phyloP scores from a whole-genome alignment of 2,329 filamentous ascomycete genomes.

The Sphaerulina populicola region DNA sequence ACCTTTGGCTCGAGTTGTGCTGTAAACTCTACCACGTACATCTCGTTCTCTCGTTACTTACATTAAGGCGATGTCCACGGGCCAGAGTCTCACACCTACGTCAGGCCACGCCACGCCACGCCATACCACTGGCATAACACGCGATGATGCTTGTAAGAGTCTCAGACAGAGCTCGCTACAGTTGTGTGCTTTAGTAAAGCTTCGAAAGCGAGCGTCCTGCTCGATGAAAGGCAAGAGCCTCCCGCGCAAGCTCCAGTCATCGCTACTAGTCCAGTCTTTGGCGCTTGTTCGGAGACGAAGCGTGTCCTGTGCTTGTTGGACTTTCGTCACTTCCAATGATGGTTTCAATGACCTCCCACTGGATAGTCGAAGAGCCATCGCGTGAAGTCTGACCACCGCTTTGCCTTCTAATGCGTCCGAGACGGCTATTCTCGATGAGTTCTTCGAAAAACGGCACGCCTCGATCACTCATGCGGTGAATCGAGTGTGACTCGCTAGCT shows the following conservation, averaged over 20 bases:
- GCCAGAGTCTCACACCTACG: background rate
- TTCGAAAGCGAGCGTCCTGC: background rate
- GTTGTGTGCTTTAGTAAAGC: background rate
- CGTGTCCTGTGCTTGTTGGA: background rate
- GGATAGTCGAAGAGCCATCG: constrained; percentile 59
- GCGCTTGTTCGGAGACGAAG: constrained; percentile 15
- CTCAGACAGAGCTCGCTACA: background rate
- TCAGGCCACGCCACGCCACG: too few relatives aligned
- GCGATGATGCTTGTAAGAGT: too few relatives aligned
- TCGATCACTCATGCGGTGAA: constrained; percentile 28
- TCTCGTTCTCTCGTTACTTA: background rate
- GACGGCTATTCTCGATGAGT: constrained; percentile 64
- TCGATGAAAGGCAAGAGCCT: background rate
- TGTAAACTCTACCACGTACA: background rate
- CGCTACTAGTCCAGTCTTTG: constrained; percentile 15
- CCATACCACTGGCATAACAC: background rate
- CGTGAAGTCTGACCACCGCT: constrained; percentile 51
- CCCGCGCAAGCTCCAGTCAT: background rate
- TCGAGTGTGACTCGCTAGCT: constrained; percentile 13
- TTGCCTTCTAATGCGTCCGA: constrained; percentile 60
- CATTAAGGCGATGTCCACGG: background rate
- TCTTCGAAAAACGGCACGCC: constrained; percentile 80
- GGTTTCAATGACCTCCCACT: constrained; percentile 73
- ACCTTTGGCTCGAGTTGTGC: background rate
- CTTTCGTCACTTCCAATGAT: constrained; percentile 33